phyloP scores from a whole-genome alignment of 2,329 filamentous ascomycete genomes.

The Colletotrichum eleusines region DNA sequence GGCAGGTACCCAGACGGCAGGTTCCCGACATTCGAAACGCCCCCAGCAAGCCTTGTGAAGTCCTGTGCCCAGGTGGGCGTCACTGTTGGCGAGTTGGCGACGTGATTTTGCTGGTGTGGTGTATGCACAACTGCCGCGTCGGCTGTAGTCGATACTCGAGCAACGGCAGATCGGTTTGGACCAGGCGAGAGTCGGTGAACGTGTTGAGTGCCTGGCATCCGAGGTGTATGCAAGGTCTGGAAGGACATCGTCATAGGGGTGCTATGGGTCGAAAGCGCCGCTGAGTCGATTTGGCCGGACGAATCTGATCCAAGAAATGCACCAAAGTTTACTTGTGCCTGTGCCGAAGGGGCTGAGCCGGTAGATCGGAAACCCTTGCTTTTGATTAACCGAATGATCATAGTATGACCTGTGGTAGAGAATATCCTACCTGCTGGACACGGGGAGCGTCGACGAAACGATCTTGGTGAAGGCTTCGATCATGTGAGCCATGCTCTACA shows the following conservation, averaged over 20 bases:
- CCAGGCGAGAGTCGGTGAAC: not conserved
- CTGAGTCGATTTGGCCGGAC: not conserved
- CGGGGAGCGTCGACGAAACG: slow-evolving; percentile 46
- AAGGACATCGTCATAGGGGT: not conserved
- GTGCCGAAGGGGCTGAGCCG: slow-evolving; percentile 15
- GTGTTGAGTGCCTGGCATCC: not conserved
- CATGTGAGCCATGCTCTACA: slow-evolving; percentile 56
- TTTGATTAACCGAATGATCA: not conserved
- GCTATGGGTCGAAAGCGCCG: not conserved
- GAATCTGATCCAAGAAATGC: slow-evolving; percentile 50
- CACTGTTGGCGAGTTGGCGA: no score
- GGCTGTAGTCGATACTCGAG: not conserved
- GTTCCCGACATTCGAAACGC: not conserved
- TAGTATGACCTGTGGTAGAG: not conserved
- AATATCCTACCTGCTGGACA: slow-evolving; percentile 12
- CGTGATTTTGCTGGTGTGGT: not conserved
- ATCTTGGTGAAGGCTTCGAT: slow-evolving; percentile 57
- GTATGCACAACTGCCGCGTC: no score
- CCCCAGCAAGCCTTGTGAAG: slow-evolving; percentile 20
- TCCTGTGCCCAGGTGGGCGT: slow-evolving; percentile 37
- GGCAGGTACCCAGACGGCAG: not conserved
- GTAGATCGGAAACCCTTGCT: slow-evolving; percentile 34
- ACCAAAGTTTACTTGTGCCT: slow-evolving; percentile 50
- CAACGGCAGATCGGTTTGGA: not conserved
- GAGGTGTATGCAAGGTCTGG: not conserved